These are phyloP conservation scores for Elongisporangium senticosum DNA, from an alignment of 352 stramenopile species.

Conservation along the genomic window DNA sequence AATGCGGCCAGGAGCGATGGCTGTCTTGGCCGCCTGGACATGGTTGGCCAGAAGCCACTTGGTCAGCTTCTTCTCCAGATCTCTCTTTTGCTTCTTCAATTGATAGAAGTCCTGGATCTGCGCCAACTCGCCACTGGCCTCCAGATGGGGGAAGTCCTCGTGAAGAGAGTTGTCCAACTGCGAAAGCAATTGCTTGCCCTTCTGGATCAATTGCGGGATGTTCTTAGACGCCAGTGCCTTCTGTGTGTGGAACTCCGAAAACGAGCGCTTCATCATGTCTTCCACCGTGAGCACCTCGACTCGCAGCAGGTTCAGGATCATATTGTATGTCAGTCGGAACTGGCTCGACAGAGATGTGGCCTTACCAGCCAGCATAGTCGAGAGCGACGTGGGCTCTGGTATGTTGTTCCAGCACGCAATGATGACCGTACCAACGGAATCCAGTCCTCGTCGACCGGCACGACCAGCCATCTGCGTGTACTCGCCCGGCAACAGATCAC, in stretches of 20 bases:
- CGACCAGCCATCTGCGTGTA: constrained; percentile 98
- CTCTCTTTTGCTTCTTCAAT: constrained; percentile 63
- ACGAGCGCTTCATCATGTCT: constrained; percentile 98
- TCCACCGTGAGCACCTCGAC: constrained; percentile 86
- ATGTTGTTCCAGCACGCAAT: constrained; percentile 97
- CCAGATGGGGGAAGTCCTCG: constrained; percentile 61
- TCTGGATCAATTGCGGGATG: constrained; percentile 70
- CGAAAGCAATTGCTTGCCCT: constrained; percentile 42
- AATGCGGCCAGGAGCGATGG: constrained; percentile 56
- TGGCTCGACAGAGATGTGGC: constrained; percentile 94
- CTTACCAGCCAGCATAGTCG: constrained; percentile 94
- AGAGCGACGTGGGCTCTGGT: constrained; percentile 91
- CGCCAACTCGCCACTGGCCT: constrained; percentile 47
- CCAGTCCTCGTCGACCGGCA: constrained; percentile 94
- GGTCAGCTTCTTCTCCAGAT: constrained; percentile 66
- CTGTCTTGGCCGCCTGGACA: constrained; percentile 48
- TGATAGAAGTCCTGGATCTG: constrained; percentile 63
- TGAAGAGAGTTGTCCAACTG: constrained; percentile 40
- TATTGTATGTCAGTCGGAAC: constrained; percentile 99
- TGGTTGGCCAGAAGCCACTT: constrained; percentile 70
- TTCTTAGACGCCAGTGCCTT: constrained; percentile 76
- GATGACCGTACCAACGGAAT: constrained; percentile 96
- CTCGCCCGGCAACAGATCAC: constrained; percentile 84
- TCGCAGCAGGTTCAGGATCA: constrained; percentile 96
- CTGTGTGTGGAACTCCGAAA: constrained; percentile 95